These are phyloP conservation scores for Podaxis pistillaris DNA, from an alignment of 768 basidiomycete species.

Conservation along the genomic window DNA sequence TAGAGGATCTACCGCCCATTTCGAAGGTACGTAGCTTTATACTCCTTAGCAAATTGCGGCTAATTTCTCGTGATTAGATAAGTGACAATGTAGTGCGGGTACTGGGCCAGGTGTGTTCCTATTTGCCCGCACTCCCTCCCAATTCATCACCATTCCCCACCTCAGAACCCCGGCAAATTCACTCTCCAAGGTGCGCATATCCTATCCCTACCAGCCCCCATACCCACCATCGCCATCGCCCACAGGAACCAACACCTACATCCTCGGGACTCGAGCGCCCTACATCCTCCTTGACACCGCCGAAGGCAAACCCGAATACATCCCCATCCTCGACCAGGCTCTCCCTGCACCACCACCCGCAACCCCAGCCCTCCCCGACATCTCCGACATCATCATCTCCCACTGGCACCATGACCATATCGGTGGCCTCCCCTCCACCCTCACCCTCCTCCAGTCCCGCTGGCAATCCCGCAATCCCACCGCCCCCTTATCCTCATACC, in stretches of 20 bases:
- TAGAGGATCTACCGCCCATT: slow-evolving; percentile 51
- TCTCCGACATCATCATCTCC: slow-evolving; percentile 90
- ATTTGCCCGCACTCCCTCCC: background rate
- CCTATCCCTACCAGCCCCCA: background rate
- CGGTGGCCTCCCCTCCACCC: slow-evolving; percentile 69
- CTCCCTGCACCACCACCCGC: slow-evolving; percentile 38
- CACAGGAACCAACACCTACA: slow-evolving; percentile 86
- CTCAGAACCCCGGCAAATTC: slow-evolving; percentile 86
- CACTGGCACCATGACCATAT: slow-evolving; percentile 91
- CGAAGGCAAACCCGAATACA: slow-evolving; percentile 69
- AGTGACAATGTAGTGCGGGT: slow-evolving; percentile 67
- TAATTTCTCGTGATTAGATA: slow-evolving; percentile 42
- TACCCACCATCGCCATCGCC: background rate
- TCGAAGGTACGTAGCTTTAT: slow-evolving; percentile 41
- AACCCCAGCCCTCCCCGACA: slow-evolving; percentile 44
- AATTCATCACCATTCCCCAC: background rate
- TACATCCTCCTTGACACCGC: slow-evolving; percentile 84
- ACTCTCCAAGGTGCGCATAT: slow-evolving; percentile 69
- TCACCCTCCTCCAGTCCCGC: slow-evolving; percentile 60
- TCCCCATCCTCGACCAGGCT: slow-evolving; percentile 61
- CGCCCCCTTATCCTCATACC: slow-evolving; percentile 37
- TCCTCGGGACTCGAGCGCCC: slow-evolving; percentile 68
- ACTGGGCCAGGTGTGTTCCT: slow-evolving; percentile 64
- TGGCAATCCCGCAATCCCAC: slow-evolving; percentile 53
- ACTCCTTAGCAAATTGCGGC: background rate